Percentiles rank a stretch among this genome's conserved stretches.
Conservation (phyloP, 2,329 filamentous ascomycete species). For the Monilinia aucupariae region DNA sequence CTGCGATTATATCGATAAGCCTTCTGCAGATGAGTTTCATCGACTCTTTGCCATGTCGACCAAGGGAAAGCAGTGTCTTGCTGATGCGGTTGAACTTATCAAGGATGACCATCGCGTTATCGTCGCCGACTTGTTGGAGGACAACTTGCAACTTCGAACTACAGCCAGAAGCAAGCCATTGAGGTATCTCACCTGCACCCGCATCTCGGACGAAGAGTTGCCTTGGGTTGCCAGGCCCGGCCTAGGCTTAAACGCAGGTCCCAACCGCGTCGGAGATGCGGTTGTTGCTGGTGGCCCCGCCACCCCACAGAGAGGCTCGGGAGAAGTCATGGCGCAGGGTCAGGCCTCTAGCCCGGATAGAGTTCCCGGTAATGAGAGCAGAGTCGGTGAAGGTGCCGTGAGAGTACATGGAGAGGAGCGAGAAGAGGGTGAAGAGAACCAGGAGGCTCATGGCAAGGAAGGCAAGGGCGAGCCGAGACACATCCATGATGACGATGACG, state of each 20-base stretch:
- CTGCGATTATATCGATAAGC: slow-evolving; percentile 20
- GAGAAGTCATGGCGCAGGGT: neutral
- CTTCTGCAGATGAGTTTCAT: slow-evolving; percentile 10
- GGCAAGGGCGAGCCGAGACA: neutral
- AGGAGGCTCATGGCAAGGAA: neutral
- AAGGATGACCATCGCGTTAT: slow-evolving; percentile 13
- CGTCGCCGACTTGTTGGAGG: slow-evolving; percentile 8
- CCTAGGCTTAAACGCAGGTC: neutral
- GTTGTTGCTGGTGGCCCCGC: neutral
- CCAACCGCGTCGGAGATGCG: neutral
- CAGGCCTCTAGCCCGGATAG: neutral
- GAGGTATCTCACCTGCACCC: slow-evolving; percentile 15
- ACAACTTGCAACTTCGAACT: neutral
- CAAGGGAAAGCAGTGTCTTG: slow-evolving; percentile 14
- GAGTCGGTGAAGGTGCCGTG: neutral
- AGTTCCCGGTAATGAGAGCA: neutral
- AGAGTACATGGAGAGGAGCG: neutral
- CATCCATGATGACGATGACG: neutral
- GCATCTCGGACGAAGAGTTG: slow-evolving; percentile 53
- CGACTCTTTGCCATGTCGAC: slow-evolving; percentile 13
- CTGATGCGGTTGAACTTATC: slow-evolving; percentile 7
- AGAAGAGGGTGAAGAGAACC: neutral
- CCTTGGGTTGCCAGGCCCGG: slow-evolving; percentile 43
- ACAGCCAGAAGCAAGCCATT: neutral
- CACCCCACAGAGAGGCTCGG: neutral